Evolutionary conservation across 306 rosid genomes (phyloP), one percentile per base, ranked within the genome.

Genomic region (Delonix regia): DNA sequence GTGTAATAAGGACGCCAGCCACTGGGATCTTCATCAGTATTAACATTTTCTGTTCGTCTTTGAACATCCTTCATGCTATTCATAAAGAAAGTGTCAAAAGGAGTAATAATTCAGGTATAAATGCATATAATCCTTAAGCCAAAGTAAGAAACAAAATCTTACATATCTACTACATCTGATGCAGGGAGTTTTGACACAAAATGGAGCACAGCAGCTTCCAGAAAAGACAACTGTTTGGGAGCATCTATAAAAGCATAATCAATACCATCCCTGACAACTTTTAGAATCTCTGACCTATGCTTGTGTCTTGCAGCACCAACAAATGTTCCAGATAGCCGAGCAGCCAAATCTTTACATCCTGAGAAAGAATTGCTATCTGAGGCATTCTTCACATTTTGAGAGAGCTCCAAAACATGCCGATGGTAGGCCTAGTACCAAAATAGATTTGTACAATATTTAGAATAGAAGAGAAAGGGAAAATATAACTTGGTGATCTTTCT

Each of bases 11-110:
- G 96, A 75, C 97, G 97, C 99, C 99, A 92, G 51, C 99, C 99
- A 88, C 99, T 95, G 57, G 99, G 99, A 80, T 95, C 87, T 88
- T 90, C 96, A 34, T 95, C 99, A 36, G 89, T 87, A 74, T 92
- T 87, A 55, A 95, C 87, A 85, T 88, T 83, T 74, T 78, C 94
- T 10, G 94, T 82, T 73, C 96, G 87, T 51, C 78, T 86, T 86
- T 95, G 89, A 56, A 91, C 93, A 86, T 86, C 92, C 81, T 87
- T 86, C 85, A 89, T 74, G 59, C 98, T 94, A 66, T 61, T 79
- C 72, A 68, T 55, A 86, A 60, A 83, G 22, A 34, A 78, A 45
- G 49, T 57, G 52, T 7, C 73, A 89, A 61, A 76, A 63, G 66
- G 67, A 69, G 52, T 65, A 52, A 66, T 39, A 39, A 19, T 39